phyloP scores from a whole-genome alignment of 345 rosid genomes.

The Eucalyptus rudis region DNA sequence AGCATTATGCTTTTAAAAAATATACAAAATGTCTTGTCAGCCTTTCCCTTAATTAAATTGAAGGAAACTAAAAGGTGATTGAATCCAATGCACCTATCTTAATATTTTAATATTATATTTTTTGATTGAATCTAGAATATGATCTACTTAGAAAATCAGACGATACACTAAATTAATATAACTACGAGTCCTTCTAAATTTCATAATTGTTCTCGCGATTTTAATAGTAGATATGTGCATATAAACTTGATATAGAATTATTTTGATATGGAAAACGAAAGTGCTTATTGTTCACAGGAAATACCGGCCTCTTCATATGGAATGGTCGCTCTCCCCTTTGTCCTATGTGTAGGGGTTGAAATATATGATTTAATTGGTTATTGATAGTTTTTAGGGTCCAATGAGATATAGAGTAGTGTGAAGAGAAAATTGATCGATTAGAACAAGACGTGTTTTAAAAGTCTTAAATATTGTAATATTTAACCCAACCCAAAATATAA shows the following conservation, averaged over 20 bases:
- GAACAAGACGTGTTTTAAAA: not conserved
- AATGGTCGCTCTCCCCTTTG: not conserved
- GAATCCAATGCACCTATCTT: no score
- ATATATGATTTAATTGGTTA: not conserved
- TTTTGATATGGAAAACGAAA: not conserved
- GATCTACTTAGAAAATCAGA: not conserved
- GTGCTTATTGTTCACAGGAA: not conserved
- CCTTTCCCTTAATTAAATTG: not conserved
- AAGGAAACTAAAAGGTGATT: accelerated
- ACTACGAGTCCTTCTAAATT: not conserved
- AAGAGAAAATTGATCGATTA: not conserved
- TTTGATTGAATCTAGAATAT: not conserved
- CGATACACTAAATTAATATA: not conserved
- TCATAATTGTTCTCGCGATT: not conserved
- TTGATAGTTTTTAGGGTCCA: not conserved
- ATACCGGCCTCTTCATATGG: not conserved
- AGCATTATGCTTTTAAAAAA: not conserved
- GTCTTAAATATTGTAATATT: not conserved
- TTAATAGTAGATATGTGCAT: not conserved
- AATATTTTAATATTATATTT: not conserved
- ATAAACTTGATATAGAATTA: not conserved
- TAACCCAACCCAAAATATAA: no score
- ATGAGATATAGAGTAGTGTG: accelerated
- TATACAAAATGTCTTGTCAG: not conserved
- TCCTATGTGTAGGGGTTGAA: not conserved